Percentiles rank a stretch among this genome's conserved stretches.
Conservation (phyloP, 306 rosid species). For the Dalbergia cochinchinensis region DNA sequence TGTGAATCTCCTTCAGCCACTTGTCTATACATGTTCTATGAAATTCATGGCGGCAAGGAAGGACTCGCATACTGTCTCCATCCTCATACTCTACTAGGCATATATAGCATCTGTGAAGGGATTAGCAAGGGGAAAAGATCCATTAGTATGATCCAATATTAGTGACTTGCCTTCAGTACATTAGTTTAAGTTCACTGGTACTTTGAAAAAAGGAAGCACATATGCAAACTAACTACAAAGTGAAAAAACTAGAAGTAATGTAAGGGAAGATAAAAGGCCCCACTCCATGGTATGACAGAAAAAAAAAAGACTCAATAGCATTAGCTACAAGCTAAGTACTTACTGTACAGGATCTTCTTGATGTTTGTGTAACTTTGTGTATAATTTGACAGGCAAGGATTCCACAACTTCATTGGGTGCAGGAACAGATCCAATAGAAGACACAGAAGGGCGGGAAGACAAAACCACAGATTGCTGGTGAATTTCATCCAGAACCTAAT, state of each 20-base stretch:
- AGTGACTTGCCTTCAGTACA: neutral
- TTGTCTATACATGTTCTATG: conserved; percentile 93
- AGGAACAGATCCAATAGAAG: conserved; percentile 97
- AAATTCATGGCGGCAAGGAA: conserved; percentile 95
- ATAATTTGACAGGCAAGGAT: conserved; percentile 89
- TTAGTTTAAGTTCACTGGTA: too few species aligned
- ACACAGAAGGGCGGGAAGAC: conserved; percentile 92
- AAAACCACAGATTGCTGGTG: conserved; percentile 99
- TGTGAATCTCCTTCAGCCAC: conserved; percentile 99
- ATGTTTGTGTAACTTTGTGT: conserved; percentile 74
- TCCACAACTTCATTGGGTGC: conserved; percentile 95
- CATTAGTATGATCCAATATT: conserved; percentile 2
- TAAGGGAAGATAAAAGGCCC: too few species aligned
- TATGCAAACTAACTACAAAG: too few species aligned
- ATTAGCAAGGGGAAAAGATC: conserved; percentile 17
- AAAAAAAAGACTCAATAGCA: neutral
- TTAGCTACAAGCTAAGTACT: conserved; percentile 46
- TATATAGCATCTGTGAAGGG: conserved; percentile 83
- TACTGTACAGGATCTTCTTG: conserved; percentile 97
- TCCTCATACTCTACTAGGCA: conserved; percentile 99
- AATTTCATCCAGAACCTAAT: conserved; percentile 99
- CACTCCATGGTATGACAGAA: too few species aligned
- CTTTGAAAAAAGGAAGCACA: too few species aligned
- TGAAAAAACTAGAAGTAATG: neutral
- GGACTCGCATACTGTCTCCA: conserved; percentile 85